A percentile compares a stretch with the other conserved stretches of the same genome.
These are phyloP conservation scores for Soucietia sequanensis DNA, from an alignment of 805 yeast genomes.

Conservation along the genomic window DNA sequence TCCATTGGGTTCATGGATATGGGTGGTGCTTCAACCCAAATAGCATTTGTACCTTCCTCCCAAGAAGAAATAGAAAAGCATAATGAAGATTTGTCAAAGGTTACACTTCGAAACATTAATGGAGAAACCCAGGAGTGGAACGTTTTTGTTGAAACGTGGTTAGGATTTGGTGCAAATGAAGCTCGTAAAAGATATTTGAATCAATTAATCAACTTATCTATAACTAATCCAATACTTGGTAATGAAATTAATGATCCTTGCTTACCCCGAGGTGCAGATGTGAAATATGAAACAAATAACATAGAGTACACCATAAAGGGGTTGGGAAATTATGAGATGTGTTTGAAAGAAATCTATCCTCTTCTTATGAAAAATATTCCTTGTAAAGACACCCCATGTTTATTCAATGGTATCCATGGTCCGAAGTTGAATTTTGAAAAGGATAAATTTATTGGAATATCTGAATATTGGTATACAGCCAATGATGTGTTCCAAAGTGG, in stretches of 20 bases:
- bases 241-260: conserved; percentile 68
- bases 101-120: conserved; percentile 63
- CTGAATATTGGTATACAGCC: conserved; percentile 97
- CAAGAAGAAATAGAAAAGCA: conserved; percentile 60
- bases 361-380: conserved; percentile 75
- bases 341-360: conserved; percentile 72
- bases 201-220: conserved; percentile 43
- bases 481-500: conserved; percentile 87
- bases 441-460: conserved; percentile 87
- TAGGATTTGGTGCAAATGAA: conserved; percentile 96
- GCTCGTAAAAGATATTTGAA: conserved; percentile 74
- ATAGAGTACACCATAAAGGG: conserved; percentile 58
- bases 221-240: conserved; percentile 11
- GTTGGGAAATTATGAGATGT: conserved; percentile 73
- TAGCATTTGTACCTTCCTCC: conserved; percentile 84
- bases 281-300: conserved; percentile 49
- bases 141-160: conserved; percentile 93
- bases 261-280: conserved; percentile 60
- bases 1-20: conserved; percentile 95
- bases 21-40: conserved; percentile 99
- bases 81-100: conserved; percentile 66
- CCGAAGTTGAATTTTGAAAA: conserved; percentile 78
- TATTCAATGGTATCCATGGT: conserved; percentile 93
- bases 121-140: conserved; percentile 77
- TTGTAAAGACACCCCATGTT: conserved; percentile 84